Evolutionary conservation across 2,329 filamentous ascomycete genomes (phyloP).

Genomic region (Capronia coronata): DNA sequence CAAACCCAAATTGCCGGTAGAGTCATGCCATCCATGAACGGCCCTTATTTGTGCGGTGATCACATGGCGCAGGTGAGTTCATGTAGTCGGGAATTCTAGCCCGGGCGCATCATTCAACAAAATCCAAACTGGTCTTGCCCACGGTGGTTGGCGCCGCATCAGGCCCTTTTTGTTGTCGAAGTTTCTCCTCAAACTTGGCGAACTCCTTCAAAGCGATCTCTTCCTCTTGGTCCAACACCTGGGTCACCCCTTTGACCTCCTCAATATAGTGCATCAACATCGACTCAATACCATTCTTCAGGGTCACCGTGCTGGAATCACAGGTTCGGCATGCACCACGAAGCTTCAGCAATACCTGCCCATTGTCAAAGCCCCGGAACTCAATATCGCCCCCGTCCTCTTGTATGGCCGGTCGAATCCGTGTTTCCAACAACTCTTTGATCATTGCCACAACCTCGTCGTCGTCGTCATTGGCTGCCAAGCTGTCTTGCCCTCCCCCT

Average conservation of each 20-base stretch:
- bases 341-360: slow-evolving; percentile 78
- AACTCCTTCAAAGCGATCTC: slow-evolving; percentile 82
- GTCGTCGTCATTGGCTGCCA: slow-evolving; percentile 83
- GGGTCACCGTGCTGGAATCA: slow-evolving; percentile 90
- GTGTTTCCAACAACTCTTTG: slow-evolving; percentile 91
- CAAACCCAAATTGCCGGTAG: too few species aligned
- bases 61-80: neutral
- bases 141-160: slow-evolving; percentile 46
- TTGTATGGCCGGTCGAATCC: slow-evolving; percentile 91
- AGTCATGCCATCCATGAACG: too few species aligned
- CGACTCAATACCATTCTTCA: slow-evolving; percentile 96
- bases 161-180: slow-evolving; percentile 53
- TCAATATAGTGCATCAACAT: slow-evolving; percentile 99
- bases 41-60: neutral
- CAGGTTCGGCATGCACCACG: slow-evolving; percentile 91
- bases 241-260: slow-evolving; percentile 86
- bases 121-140: slow-evolving; percentile 50
- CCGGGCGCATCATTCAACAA: slow-evolving; percentile 33
- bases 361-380: slow-evolving; percentile 80
- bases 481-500: slow-evolving; percentile 55
- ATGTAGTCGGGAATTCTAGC: neutral
- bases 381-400: slow-evolving; percentile 98
- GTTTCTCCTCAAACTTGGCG: slow-evolving; percentile 86
- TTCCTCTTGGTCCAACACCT: slow-evolving; percentile 87
- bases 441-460: slow-evolving; percentile 96